These are phyloP conservation scores for Amniculicola lignicola DNA, from an alignment of 495 filamentous ascomycete species.

Conservation along the genomic window DNA sequence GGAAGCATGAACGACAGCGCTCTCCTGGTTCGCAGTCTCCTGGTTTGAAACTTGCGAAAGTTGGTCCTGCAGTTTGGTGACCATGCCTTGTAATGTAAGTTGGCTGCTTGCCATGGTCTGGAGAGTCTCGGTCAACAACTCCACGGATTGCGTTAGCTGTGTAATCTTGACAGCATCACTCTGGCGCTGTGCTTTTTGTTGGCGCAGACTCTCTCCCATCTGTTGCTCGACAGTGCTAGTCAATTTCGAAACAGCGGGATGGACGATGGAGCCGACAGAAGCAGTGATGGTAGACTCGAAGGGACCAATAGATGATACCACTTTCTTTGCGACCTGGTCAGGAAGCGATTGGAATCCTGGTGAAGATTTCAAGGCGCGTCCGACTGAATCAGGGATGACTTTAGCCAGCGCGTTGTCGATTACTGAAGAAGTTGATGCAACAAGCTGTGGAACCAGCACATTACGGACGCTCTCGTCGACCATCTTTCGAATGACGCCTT, in stretches of 20 bases:
- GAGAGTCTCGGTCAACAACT: slow-evolving; percentile 67
- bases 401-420: slow-evolving; percentile 54
- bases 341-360: slow-evolving; percentile 66
- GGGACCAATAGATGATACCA: slow-evolving; percentile 59
- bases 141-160: slow-evolving; percentile 70
- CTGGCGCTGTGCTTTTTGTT: slow-evolving; percentile 65
- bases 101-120: slow-evolving; percentile 66
- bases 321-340: slow-evolving; percentile 63
- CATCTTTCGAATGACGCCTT: slow-evolving; percentile 38
- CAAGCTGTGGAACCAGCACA: slow-evolving; percentile 48
- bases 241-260: slow-evolving; percentile 65
- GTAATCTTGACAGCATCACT: slow-evolving; percentile 77
- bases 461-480: slow-evolving; percentile 22
- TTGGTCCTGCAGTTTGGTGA: slow-evolving; percentile 21
- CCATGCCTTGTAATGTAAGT: slow-evolving; percentile 45
- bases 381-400: slow-evolving; percentile 50
- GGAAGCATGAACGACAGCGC: background rate
- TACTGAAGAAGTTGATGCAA: slow-evolving; percentile 45
- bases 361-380: slow-evolving; percentile 63
- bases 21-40: background rate
- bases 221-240: slow-evolving; percentile 63
- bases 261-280: slow-evolving; percentile 57
- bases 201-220: slow-evolving; percentile 58
- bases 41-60: slow-evolving; percentile 37
- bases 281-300: slow-evolving; percentile 67